phyloP scores from a whole-genome alignment of 352 stramenopile genomes.

The Globisporangium barbulae region DNA sequence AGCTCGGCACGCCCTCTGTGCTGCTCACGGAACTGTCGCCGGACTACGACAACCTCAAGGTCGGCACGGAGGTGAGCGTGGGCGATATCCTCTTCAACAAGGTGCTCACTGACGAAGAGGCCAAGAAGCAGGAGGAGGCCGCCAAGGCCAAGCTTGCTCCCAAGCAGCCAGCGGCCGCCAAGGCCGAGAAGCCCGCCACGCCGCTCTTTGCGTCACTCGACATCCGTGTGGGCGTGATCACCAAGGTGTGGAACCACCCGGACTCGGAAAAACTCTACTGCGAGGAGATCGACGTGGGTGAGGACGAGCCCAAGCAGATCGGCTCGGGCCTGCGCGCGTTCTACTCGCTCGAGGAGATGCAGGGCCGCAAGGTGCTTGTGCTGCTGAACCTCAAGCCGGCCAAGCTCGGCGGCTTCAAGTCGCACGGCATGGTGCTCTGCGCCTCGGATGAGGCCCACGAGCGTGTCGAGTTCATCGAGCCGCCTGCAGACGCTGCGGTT shows the following conservation, averaged over 20 bases:
- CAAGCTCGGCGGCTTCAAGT: conserved; percentile 97
- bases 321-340: conserved; percentile 94
- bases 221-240: conserved; percentile 79
- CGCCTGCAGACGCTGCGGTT: conserved; percentile 87
- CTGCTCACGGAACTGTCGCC: conserved; percentile 72
- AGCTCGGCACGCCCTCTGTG: conserved; percentile 86
- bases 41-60: conserved; percentile 90
- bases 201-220: conserved; percentile 76
- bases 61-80: conserved; percentile 88
- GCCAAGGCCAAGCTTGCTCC: conserved; percentile 51
- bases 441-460: conserved; percentile 86
- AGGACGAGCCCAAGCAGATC: conserved; percentile 91
- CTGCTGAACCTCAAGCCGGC: conserved; percentile 98
- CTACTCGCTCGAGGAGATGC: conserved; percentile 95
- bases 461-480: conserved; percentile 93
- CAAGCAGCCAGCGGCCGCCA: conserved; percentile 28
- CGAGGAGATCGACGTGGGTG: conserved; percentile 98
- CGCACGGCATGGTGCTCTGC: conserved; percentile 97
- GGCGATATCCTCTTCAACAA: conserved; percentile 96
- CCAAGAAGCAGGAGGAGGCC: conserved; percentile 50
- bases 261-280: conserved; percentile 96
- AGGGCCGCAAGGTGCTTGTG: conserved; percentile 93
- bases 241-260: conserved; percentile 81
- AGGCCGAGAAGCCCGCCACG: conserved; percentile 46
- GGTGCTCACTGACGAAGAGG: conserved; percentile 77